phyloP scores from a whole-genome alignment of 164 flowering plant species.

The Dillenia suffruticosa region DNA sequence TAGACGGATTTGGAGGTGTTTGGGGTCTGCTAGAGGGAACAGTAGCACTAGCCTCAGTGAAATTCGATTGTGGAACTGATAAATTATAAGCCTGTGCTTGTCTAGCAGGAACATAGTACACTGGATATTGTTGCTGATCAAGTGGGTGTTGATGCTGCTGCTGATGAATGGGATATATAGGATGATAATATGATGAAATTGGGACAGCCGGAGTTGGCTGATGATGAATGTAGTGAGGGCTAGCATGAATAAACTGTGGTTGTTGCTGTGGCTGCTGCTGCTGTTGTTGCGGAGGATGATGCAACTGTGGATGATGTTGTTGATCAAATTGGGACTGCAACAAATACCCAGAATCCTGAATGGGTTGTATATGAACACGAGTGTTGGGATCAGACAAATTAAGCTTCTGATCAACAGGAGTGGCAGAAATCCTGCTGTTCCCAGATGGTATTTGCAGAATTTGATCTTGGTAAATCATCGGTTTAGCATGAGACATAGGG shows the following conservation, averaged over 20 bases:
- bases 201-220: constrained; percentile 51
- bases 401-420: constrained; percentile 37
- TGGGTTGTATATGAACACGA: constrained; percentile 45
- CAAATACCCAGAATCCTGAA: constrained; percentile 54
- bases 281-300: constrained; percentile 17
- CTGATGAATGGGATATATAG: constrained; percentile 54
- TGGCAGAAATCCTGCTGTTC: constrained; percentile 30
- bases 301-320: constrained; percentile 1
- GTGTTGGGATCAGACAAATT: constrained; percentile 43
- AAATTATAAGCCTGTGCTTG: constrained; percentile 57
- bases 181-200: constrained; percentile 48
- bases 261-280: constrained; percentile 40
- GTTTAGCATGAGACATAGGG: constrained; percentile 43
- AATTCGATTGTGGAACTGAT: constrained; percentile 44
- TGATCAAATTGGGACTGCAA: constrained; percentile 35
- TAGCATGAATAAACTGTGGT: constrained; percentile 58
- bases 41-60: constrained; percentile 29
- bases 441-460: constrained; percentile 32
- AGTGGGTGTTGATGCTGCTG: constrained; percentile 38
- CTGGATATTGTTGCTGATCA: constrained; percentile 59
- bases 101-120: constrained; percentile 56
- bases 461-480: constrained; percentile 56
- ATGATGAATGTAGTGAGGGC: constrained; percentile 65
- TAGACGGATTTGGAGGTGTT: constrained; percentile 36
- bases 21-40: constrained; percentile 47